Evolutionary conservation across 2,329 filamentous ascomycete genomes (phyloP).

Genomic region (Aspergillus arachidicola): DNA sequence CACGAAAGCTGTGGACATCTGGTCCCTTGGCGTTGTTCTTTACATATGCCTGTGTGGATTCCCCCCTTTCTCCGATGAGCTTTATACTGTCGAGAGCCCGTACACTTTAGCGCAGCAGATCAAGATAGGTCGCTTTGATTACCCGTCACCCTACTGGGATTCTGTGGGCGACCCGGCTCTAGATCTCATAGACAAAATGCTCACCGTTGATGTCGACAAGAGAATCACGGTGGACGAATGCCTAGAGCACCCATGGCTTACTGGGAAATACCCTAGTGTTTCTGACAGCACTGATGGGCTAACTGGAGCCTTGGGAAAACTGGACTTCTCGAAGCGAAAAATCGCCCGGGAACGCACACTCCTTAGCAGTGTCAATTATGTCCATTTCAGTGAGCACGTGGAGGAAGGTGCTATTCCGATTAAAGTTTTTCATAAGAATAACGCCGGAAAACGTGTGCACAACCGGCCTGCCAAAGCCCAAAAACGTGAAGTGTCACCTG

Average conservation of each 20-base stretch:
- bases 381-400: constrained; percentile 64
- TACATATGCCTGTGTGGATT: constrained; percentile 98
- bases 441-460: constrained; percentile 49
- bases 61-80: constrained; percentile 93
- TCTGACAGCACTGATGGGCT: constrained; percentile 91
- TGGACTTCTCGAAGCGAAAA: constrained; percentile 84
- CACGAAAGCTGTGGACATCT: constrained; percentile 91
- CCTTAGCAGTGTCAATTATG: constrained; percentile 77
- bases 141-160: constrained; percentile 96
- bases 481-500: constrained; percentile 64
- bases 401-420: constrained; percentile 60
- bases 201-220: constrained; percentile 81
- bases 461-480: constrained; percentile 40
- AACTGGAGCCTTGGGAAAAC: constrained; percentile 77
- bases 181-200: constrained; percentile 92
- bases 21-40: constrained; percentile 95
- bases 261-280: constrained; percentile 59
- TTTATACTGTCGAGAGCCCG: constrained; percentile 78
- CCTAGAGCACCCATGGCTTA: constrained; percentile 87
- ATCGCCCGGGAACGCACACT: constrained; percentile 81
- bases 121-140: constrained; percentile 84
- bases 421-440: constrained; percentile 77
- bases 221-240: constrained; percentile 90
- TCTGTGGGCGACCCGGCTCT: constrained; percentile 82
- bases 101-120: constrained; percentile 89